Conservation (phyloP, 768 basidiomycete genomes). For the Termitomyces sp. region DNA sequence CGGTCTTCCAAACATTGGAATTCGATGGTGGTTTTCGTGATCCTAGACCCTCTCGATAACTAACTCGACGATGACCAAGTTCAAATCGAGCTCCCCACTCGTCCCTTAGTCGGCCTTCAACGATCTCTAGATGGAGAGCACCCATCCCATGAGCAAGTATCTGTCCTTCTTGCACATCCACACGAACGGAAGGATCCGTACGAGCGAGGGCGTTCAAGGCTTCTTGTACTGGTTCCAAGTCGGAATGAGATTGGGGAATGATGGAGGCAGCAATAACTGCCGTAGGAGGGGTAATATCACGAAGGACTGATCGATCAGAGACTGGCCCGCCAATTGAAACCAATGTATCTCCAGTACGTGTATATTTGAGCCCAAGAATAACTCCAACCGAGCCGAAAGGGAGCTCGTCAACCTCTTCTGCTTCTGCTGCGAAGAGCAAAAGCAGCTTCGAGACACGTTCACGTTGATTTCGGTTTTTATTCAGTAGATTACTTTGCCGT, state of each 20-base stretch:
- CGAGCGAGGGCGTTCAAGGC: slow-evolving; percentile 67
- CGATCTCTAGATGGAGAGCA: slow-evolving; percentile 83
- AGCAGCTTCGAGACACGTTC: slow-evolving; percentile 74
- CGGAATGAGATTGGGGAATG: slow-evolving; percentile 74
- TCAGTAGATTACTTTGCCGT: slow-evolving; percentile 54
- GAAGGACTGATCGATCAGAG: slow-evolving; percentile 36
- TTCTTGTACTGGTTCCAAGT: slow-evolving; percentile 70
- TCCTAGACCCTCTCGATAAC: slow-evolving; percentile 66
- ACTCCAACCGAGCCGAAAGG: slow-evolving; percentile 84
- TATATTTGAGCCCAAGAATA: slow-evolving; percentile 74
- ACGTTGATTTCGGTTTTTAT: slow-evolving; percentile 59
- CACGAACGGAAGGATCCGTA: slow-evolving; percentile 87
- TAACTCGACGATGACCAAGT: slow-evolving; percentile 71
- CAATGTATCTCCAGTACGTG: slow-evolving; percentile 85
- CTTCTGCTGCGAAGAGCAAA: slow-evolving; percentile 72
- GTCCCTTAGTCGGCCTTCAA: slow-evolving; percentile 72
- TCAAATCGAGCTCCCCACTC: slow-evolving; percentile 80
- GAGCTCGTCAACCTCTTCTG: slow-evolving; percentile 72
- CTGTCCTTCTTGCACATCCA: slow-evolving; percentile 78
- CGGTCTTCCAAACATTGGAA: slow-evolving; percentile 53
- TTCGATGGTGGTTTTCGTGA: slow-evolving; percentile 20
- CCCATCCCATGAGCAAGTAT: slow-evolving; percentile 81
- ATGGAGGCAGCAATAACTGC: slow-evolving; percentile 83
- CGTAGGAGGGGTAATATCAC: slow-evolving; percentile 70
- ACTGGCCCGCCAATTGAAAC: slow-evolving; percentile 43